phyloP scores from a whole-genome alignment of 768 basidiomycete genomes.

The Agaricus sinodeliciosus region DNA sequence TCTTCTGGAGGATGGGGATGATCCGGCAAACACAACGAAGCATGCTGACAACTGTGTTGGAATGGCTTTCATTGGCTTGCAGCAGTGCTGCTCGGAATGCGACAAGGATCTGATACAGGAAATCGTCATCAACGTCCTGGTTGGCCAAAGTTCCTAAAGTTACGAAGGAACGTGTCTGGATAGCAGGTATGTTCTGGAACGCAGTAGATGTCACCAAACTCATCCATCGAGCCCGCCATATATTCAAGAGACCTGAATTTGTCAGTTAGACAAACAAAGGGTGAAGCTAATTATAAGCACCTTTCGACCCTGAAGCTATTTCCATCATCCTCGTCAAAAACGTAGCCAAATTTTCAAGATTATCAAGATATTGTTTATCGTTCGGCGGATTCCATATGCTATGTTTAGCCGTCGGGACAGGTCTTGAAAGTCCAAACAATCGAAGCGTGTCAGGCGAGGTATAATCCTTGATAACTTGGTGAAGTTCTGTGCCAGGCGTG shows the following conservation, averaged over 20 bases:
- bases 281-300: constrained; percentile 32
- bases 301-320: constrained; percentile 58
- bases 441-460: constrained; percentile 49
- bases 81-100: constrained; percentile 70
- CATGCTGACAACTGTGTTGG: constrained; percentile 77
- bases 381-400: constrained; percentile 44
- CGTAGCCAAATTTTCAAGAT: constrained; percentile 56
- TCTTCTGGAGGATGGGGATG: constrained; percentile 58
- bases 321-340: constrained; percentile 61
- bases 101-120: constrained; percentile 88
- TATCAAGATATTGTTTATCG: constrained; percentile 55
- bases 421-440: constrained; percentile 67
- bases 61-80: constrained; percentile 64
- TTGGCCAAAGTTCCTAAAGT: constrained; percentile 78
- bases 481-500: constrained; percentile 51
- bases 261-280: not conserved
- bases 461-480: constrained; percentile 55
- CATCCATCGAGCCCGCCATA: constrained; percentile 95
- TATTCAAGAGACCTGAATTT: constrained; percentile 62
- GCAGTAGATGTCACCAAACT: constrained; percentile 81
- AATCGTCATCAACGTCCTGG: constrained; percentile 86
- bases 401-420: constrained; percentile 66
- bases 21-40: constrained; percentile 78
- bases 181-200: constrained; percentile 81
- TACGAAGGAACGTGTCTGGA: constrained; percentile 86